Base-by-base conservation (phyloP, 208 protist species). In the Blastocrithidia nonstop region DNA sequence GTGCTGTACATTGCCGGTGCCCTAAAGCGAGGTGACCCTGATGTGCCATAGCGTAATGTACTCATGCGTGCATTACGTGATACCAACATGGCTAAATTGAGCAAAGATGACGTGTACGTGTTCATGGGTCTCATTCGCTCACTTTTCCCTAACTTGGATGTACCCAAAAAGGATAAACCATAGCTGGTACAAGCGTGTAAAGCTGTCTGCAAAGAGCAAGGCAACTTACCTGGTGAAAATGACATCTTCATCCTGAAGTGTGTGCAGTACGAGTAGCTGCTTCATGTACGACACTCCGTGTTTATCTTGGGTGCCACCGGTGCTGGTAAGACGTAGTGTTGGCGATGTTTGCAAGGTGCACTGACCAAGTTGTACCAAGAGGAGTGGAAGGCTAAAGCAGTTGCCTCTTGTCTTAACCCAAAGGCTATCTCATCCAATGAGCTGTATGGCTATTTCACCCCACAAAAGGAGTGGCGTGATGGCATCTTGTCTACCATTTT, bases 401-500 rank as follows among this genome's bases (percentile, higher is more conserved):
- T 87, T 20, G 68, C 71, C 6, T 87, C 87, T 17, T 88, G 87
- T 39, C 63, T 99, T 27, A 98, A 98, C 66, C 97, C 97, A 27
- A 99, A 99, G 78, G 88, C 97, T n/a, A 95, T 98, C 32, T 95
- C 92, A 1, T 95, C 90, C 27, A 91, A 98, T 66, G 97, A 99
- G 71, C 79, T 99, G 42, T 99, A 98, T 62, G 97, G 97, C 28
- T 98, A 96, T 70, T 96, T 98, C 57, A 88, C 91, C 16, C 79
- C 91, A 45, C 94, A 95, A 50, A 84, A 95, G 45, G 95, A 99
- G 66, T 98, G 94, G 97, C 94, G 95, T 28, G 96, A 99, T 54
- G 90, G 90, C 54, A 86, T 96, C 45, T 59, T 96, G 15, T 94
- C 85, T 11, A 82, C 50, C 27, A 96, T 97, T 32, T 98, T 99